Percentiles rank a stretch among this genome's conserved stretches.
These are phyloP conservation scores for Blastocystis sp. DNA, from an alignment of 352 stramenopile species.

Conservation along the genomic window DNA sequence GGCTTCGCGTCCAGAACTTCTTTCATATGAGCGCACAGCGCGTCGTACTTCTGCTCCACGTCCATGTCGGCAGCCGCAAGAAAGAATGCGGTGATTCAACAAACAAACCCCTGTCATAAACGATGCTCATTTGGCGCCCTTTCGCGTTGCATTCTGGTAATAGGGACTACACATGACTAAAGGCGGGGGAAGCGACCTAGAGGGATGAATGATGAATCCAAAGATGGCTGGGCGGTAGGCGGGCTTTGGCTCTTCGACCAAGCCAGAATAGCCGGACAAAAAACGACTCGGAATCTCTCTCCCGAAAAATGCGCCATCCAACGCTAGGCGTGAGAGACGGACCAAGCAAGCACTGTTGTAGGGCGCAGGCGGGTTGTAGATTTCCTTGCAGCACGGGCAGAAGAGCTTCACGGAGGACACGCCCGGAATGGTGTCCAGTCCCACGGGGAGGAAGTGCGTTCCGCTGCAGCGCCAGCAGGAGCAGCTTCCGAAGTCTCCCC, in stretches of 20 bases:
- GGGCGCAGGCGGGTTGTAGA: slow-evolving; percentile 11
- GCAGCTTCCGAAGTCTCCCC: slow-evolving; percentile 11
- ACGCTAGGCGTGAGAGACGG: background rate
- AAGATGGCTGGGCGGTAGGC: slow-evolving; percentile 31
- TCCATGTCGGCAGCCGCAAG: slow-evolving; percentile 9
- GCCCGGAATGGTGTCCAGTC: background rate
- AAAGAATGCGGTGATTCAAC: background rate
- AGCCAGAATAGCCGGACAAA: background rate
- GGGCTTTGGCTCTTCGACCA: background rate
- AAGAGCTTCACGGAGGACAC: slow-evolving; percentile 41
- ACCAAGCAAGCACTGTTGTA: background rate
- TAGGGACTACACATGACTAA: slow-evolving; percentile 6
- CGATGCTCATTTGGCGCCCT: background rate
- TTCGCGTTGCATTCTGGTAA: background rate
- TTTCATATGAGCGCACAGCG: slow-evolving; percentile 50
- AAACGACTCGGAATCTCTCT: background rate
- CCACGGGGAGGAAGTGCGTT: slow-evolving; percentile 16
- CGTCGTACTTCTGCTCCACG: slow-evolving; percentile 54
- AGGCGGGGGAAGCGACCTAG: background rate
- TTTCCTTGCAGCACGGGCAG: slow-evolving; percentile 53
- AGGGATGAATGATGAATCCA: slow-evolving; percentile 19
- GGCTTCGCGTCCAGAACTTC: background rate
- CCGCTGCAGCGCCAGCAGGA: slow-evolving; percentile 28
- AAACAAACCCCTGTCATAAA: slow-evolving; percentile 22
- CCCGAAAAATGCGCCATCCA: slow-evolving; percentile 49